Percentiles rank a stretch among this genome's conserved stretches.
These are phyloP conservation scores for Suhomyces guaymorum DNA, from an alignment of 1,139 yeast species.

Conservation along the genomic window DNA sequence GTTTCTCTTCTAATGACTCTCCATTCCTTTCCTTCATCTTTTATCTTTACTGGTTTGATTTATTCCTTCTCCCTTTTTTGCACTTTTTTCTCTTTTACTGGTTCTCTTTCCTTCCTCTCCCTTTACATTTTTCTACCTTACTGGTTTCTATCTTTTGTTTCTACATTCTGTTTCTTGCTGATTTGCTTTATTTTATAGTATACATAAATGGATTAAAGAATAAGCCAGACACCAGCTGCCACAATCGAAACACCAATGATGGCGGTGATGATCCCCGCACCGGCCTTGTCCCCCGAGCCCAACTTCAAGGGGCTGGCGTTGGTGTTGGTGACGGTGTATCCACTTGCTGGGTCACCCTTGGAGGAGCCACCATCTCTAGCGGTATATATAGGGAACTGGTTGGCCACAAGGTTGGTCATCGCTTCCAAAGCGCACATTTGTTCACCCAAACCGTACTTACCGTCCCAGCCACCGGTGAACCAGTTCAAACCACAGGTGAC, in stretches of 20 bases:
- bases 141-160: too few relatives aligned
- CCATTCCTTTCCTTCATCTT: too few relatives aligned
- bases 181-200: too few relatives aligned
- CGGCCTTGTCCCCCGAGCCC: conserved; percentile 70
- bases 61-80: too few relatives aligned
- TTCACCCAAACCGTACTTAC: conserved; percentile 72
- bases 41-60: too few relatives aligned
- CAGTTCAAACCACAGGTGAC: conserved; percentile 76
- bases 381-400: conserved; percentile 36
- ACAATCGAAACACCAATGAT: conserved; percentile 65
- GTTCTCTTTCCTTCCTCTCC: too few relatives aligned
- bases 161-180: too few relatives aligned
- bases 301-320: conserved; percentile 50
- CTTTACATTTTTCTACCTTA: too few relatives aligned
- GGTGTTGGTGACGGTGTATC: conserved; percentile 42
- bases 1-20: too few relatives aligned
- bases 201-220: conserved; percentile 46
- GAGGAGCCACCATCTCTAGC: conserved; percentile 49
- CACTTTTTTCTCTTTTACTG: too few relatives aligned
- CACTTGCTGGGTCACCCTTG: conserved; percentile 48
- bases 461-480: conserved; percentile 59
- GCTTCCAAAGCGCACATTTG: conserved; percentile 75
- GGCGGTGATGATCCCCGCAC: conserved; percentile 86
- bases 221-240: conserved; percentile 73
- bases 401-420: conserved; percentile 41